Evolutionary conservation across 2,329 filamentous ascomycete genomes (phyloP), one percentile per base, ranked within the genome.

Genomic region (Neonectria neomacrospora): DNA sequence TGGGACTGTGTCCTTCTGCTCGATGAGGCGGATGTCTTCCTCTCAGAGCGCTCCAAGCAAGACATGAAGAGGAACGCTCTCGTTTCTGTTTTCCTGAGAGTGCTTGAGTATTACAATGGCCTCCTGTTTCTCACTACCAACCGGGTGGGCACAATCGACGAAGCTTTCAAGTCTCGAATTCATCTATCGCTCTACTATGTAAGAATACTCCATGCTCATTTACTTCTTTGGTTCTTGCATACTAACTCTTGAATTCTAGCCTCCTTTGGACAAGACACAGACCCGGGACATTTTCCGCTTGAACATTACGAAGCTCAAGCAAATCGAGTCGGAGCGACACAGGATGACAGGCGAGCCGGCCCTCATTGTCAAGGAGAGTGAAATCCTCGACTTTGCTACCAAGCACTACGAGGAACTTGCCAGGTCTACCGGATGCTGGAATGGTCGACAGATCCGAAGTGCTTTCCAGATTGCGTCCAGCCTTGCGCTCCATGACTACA

Each of bases 71-170:
- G 75, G 0, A 80, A 80, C 16, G 77, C 76, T 5, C 71, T 81
- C 0, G 79, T 81, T 0, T 79, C 78, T 0, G 81, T 83, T 1
- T 84, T 84, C 67, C 74, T 84, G 4, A 77, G 81, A 4, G 75
- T 81, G 0, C 74, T 84, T 0, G 82, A 84, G 68, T 83, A 83
- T 71, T 83, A 83, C 65, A 74, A 75, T 2, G 82, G 83, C 20
- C 76, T 84, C 5, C 68, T 84, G 7, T 83, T 82, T 72, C 74
- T 86, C 4, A 86, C 83, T 0, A 86, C 83, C 9, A 86, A 85
- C 73, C 78, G 82, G 3, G 79, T 83, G 6, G 81, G 82, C 16
- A 75, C 75, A 2, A 78, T 86, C 3, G 83, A 86, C 54, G 81
- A 82, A 58, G 83, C 83, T 0, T 83, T 84, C 73, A 79, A 79